phyloP scores from a whole-genome alignment of 495 filamentous ascomycete species.

The Penicillium cinerascens region DNA sequence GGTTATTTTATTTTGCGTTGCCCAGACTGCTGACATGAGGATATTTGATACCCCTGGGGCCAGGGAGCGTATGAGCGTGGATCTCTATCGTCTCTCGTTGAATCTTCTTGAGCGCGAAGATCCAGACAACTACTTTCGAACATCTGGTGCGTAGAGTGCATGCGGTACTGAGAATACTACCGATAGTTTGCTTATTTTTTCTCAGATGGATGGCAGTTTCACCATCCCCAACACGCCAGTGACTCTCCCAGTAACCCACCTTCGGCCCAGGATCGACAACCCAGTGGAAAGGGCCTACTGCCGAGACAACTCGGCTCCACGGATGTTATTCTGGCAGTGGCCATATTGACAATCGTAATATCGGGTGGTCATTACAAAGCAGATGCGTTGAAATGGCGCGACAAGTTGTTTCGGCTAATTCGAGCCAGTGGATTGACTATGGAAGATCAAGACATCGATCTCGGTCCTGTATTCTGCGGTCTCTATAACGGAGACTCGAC shows the following conservation, averaged over 20 bases:
- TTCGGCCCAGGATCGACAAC: slow-evolving; percentile 5
- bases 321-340: slow-evolving; percentile 24
- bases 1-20: slow-evolving; percentile 38
- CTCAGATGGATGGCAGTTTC: slow-evolving; percentile 19
- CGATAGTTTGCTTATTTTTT: not conserved
- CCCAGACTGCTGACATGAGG: slow-evolving; percentile 36
- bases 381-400: slow-evolving; percentile 32
- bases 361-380: slow-evolving; percentile 33
- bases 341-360: slow-evolving; percentile 25
- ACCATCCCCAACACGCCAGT: slow-evolving; percentile 7
- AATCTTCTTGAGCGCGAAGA: slow-evolving; percentile 18
- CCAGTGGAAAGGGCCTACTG: slow-evolving; percentile 7
- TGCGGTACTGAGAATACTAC: too few species aligned
- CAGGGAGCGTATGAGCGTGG: slow-evolving; percentile 23
- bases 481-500: slow-evolving; percentile 19
- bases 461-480: slow-evolving; percentile 17
- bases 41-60: slow-evolving; percentile 26
- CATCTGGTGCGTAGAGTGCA: slow-evolving; percentile 21
- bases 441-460: slow-evolving; percentile 23
- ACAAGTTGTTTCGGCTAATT: slow-evolving; percentile 26
- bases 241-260: slow-evolving; percentile 4
- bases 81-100: slow-evolving; percentile 29
- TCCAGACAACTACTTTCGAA: slow-evolving; percentile 23
- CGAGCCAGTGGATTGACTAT: slow-evolving; percentile 25
- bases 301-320: slow-evolving; percentile 15